Percentiles rank a stretch among this genome's conserved stretches.
These are phyloP conservation scores for Vigna angularis DNA, from an alignment of 306 rosid species.

Conservation along the genomic window DNA sequence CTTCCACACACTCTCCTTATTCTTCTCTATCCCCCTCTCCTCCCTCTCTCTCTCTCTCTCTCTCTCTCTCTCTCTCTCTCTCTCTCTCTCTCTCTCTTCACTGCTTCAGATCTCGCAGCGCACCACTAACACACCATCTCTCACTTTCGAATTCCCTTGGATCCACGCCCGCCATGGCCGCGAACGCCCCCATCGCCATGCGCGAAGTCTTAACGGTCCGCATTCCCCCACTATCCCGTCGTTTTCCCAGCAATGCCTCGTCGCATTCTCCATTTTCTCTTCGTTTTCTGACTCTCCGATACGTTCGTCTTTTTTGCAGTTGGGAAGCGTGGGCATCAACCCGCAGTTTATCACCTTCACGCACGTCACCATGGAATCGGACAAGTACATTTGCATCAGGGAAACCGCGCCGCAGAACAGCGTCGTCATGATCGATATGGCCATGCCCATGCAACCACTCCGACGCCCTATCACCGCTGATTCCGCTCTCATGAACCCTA, in stretches of 20 bases:
- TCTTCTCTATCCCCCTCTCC: slow-evolving; percentile 13
- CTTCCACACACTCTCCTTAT: slow-evolving; percentile 46
- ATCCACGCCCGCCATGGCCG: slow-evolving; percentile 58
- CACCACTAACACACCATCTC: slow-evolving; percentile 30
- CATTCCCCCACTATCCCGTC: neutral
- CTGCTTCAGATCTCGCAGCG: slow-evolving; percentile 57
- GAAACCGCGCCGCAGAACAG: slow-evolving; percentile 82
- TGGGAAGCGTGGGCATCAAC: slow-evolving; percentile 74
- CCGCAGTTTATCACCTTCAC: slow-evolving; percentile 80
- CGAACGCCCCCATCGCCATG: slow-evolving; percentile 78
- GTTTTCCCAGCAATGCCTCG: neutral
- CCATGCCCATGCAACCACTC: slow-evolving; percentile 83
- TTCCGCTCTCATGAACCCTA: slow-evolving; percentile 84
- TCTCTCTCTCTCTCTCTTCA: slow-evolving; percentile 1
- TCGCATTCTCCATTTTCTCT: slow-evolving; percentile 9
- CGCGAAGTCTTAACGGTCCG: slow-evolving; percentile 73
- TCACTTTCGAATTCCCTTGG: slow-evolving; percentile 11
- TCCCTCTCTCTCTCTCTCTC: neutral
- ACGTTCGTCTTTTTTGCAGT: slow-evolving; percentile 47
- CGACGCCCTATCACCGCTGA: slow-evolving; percentile 87
- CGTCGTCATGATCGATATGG: slow-evolving; percentile 77
- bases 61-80: neutral
- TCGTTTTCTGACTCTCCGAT: slow-evolving; percentile 4
- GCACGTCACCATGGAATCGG: slow-evolving; percentile 90
- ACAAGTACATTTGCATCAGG: slow-evolving; percentile 78